Conservation (phyloP, 2,329 filamentous ascomycete genomes). For the Fusarium sp. region DNA sequence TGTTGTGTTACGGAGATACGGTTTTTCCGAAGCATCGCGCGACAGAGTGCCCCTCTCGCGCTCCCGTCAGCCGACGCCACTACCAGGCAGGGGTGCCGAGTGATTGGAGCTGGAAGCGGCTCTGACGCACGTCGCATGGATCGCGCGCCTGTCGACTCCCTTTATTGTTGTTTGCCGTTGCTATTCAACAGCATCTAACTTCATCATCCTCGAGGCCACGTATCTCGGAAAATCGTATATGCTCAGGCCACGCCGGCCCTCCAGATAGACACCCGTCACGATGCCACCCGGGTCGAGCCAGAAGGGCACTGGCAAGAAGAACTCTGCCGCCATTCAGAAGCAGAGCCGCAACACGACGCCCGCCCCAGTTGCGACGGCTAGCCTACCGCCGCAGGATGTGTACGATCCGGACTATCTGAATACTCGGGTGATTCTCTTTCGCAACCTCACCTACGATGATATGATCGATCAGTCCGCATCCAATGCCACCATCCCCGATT, state of each 20-base stretch:
- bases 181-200: slow-evolving; percentile 29
- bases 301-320: slow-evolving; percentile 75
- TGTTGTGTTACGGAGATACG: neutral
- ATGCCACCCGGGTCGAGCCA: slow-evolving; percentile 72
- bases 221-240: neutral
- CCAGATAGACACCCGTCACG: slow-evolving; percentile 7
- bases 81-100: neutral
- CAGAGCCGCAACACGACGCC: slow-evolving; percentile 86
- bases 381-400: slow-evolving; percentile 65
- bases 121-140: slow-evolving; percentile 36
- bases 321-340: slow-evolving; percentile 69
- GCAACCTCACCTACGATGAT: slow-evolving; percentile 74
- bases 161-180: slow-evolving; percentile 22
- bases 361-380: slow-evolving; percentile 56
- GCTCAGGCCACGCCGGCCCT: neutral
- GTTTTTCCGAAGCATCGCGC: neutral
- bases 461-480: slow-evolving; percentile 73
- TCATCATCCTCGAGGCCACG: slow-evolving; percentile 6
- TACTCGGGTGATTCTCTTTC: slow-evolving; percentile 69
- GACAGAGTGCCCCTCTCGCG: neutral
- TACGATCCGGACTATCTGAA: slow-evolving; percentile 75
- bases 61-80: slow-evolving; percentile 1
- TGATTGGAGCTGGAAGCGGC: slow-evolving; percentile 3
- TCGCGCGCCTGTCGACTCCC: slow-evolving; percentile 31
- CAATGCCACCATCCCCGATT: slow-evolving; percentile 70